phyloP scores from a whole-genome alignment of 352 stramenopile species.

The Phytophthora sojae region DNA sequence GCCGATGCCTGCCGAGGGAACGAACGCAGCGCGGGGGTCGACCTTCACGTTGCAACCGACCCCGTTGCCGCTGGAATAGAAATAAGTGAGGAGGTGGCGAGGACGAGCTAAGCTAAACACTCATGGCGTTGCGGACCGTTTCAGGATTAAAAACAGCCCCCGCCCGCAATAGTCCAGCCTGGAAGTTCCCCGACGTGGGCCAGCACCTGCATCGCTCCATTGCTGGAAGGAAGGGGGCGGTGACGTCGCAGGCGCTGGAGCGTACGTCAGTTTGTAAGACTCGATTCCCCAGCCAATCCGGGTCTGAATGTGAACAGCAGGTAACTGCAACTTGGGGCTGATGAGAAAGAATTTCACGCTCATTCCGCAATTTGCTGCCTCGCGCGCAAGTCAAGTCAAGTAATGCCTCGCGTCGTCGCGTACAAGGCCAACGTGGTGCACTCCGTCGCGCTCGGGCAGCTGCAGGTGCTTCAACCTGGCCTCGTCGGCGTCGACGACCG shows the following conservation, averaged over 20 bases:
- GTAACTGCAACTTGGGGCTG: constrained; percentile 16
- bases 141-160: not conserved
- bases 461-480: constrained; percentile 31
- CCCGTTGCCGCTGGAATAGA: too few species aligned
- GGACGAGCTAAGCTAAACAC: not conserved
- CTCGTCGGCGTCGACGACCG: constrained; percentile 50
- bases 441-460: constrained; percentile 58
- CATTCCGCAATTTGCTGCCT: constrained; percentile 27
- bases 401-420: constrained; percentile 49
- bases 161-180: too few species aligned
- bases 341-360: not conserved
- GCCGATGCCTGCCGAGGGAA: too few species aligned
- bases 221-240: not conserved
- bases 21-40: too few species aligned
- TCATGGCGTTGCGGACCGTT: not conserved
- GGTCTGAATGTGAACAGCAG: constrained; percentile 18
- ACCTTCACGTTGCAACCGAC: too few species aligned
- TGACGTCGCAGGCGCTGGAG: not conserved
- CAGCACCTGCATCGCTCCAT: not conserved
- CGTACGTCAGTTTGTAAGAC: constrained; percentile 18
- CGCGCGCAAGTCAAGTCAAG: constrained; percentile 9
- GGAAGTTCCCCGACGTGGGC: too few species aligned
- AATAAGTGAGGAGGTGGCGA: not conserved
- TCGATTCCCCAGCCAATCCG: not conserved
- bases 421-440: constrained; percentile 87